Evolutionary conservation across 768 basidiomycete genomes (phyloP).

Genomic region (Coprinopsis marcescibilis): DNA sequence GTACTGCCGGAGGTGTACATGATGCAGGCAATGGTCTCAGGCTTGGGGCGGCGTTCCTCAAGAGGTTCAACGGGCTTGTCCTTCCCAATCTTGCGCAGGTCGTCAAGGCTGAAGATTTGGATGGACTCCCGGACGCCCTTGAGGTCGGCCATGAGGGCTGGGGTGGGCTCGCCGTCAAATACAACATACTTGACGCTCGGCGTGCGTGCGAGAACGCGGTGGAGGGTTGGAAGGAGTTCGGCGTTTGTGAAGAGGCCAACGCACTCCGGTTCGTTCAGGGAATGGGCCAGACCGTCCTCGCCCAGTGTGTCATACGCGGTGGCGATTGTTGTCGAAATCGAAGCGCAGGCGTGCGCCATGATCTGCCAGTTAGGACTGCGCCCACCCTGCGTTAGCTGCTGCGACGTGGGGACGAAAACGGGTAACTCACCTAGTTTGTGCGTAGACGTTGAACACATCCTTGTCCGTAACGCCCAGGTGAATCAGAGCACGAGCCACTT

Average conservation of each 20-base stretch:
- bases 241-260: conserved; percentile 88
- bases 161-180: conserved; percentile 70
- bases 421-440: conserved; percentile 64
- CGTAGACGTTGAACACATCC: conserved; percentile 88
- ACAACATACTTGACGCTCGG: conserved; percentile 75
- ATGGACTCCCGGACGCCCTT: conserved; percentile 50
- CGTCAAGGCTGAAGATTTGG: conserved; percentile 57
- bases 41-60: conserved; percentile 39
- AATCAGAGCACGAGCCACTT: conserved; percentile 66
- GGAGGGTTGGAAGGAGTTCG: conserved; percentile 76
- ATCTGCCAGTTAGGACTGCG: conserved; percentile 74
- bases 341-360: conserved; percentile 74
- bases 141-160: conserved; percentile 54
- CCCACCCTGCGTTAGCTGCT: conserved; percentile 2
- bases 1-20: conserved; percentile 86
- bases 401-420: not conserved
- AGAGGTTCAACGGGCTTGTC: conserved; percentile 45
- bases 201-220: conserved; percentile 64
- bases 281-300: conserved; percentile 80
- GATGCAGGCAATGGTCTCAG: conserved; percentile 43
- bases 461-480: conserved; percentile 61
- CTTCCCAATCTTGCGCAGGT: conserved; percentile 66
- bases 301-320: conserved; percentile 98
- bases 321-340: conserved; percentile 76
- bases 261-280: conserved; percentile 78